A percentile compares a stretch with the other conserved stretches of the same genome.
Evolutionary conservation across 2,329 filamentous ascomycete species (phyloP).

Genomic region (Hypoxylon sp.): DNA sequence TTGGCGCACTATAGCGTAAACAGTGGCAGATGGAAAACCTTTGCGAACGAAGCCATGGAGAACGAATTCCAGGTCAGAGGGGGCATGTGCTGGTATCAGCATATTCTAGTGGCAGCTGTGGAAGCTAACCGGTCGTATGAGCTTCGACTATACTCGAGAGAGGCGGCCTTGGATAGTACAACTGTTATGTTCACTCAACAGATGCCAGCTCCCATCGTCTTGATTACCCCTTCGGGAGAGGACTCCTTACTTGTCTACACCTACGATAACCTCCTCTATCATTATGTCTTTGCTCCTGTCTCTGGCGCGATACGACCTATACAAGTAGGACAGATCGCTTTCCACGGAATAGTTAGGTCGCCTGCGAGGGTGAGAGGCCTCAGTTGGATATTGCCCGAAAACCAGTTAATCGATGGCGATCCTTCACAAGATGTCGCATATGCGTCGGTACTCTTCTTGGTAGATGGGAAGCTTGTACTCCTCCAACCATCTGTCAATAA

Average conservation of each 20-base stretch:
- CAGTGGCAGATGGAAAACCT: constrained; percentile 95
- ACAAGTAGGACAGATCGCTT: constrained; percentile 97
- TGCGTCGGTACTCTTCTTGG: constrained; percentile 93
- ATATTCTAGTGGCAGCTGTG: constrained; percentile 92
- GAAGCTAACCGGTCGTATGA: constrained; percentile 84
- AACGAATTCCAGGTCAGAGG: constrained; percentile 92
- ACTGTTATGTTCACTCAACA: constrained; percentile 79
- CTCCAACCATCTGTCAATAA: constrained; percentile 87
- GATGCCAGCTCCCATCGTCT: constrained; percentile 85
- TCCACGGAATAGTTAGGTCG: constrained; percentile 94
- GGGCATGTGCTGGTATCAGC: constrained; percentile 98
- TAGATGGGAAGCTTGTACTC: constrained; percentile 94
- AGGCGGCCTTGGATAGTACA: constrained; percentile 77
- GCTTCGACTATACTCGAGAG: constrained; percentile 91
- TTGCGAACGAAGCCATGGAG: constrained; percentile 80
- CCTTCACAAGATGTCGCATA: constrained; percentile 94
- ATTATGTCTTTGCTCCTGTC: constrained; percentile 84
- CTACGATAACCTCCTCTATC: constrained; percentile 93
- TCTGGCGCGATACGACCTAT: constrained; percentile 77
- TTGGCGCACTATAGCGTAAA: constrained; percentile 95
- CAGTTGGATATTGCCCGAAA: constrained; percentile 94
- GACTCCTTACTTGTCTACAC: constrained; percentile 97
- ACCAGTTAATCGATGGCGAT: constrained; percentile 87
- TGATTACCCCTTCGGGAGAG: constrained; percentile 87
- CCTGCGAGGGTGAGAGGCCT: constrained; percentile 91